Conservation (phyloP, 1,284 basidiomycete species). For the Pyrrhoderma noxium region DNA sequence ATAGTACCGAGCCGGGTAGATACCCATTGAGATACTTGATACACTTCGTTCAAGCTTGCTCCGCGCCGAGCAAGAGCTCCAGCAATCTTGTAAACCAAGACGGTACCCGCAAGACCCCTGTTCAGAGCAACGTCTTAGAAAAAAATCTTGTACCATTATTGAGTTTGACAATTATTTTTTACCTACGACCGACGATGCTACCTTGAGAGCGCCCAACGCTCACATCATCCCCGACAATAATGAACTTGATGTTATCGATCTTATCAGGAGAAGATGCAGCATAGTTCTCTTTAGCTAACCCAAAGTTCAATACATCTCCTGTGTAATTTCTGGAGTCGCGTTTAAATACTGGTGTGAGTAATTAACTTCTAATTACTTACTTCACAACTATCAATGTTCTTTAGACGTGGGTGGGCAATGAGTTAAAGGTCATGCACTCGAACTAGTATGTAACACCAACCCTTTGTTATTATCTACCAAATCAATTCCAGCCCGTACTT, state of each 20-base stretch:
- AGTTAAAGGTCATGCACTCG: constrained; percentile 7
- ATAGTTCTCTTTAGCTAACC: constrained; percentile 84
- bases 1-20: constrained; percentile 69
- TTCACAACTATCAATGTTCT: constrained; percentile 83
- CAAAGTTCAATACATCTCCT: constrained; percentile 89
- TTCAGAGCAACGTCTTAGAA: too few species aligned
- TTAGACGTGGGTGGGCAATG: constrained; percentile 12
- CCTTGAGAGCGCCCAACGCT: constrained; percentile 79
- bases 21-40: constrained; percentile 62
- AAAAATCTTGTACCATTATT: too few species aligned
- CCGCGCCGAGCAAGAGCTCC: constrained; percentile 76
- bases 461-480: constrained; percentile 74
- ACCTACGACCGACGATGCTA: constrained; percentile 74
- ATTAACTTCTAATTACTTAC: constrained; percentile 68
- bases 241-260: constrained; percentile 64
- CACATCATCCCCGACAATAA: constrained; percentile 90
- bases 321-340: constrained; percentile 66
- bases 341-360: constrained; percentile 25
- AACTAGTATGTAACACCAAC: constrained; percentile 32
- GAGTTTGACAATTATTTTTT: constrained; percentile 13
- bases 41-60: constrained; percentile 67
- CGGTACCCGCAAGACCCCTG: constrained; percentile 83
- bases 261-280: constrained; percentile 64
- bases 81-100: constrained; percentile 89
- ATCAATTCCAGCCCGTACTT: constrained; percentile 75